These are phyloP conservation scores for Globisporangium mamillatum DNA, from an alignment of 352 stramenopile species.

Conservation along the genomic window DNA sequence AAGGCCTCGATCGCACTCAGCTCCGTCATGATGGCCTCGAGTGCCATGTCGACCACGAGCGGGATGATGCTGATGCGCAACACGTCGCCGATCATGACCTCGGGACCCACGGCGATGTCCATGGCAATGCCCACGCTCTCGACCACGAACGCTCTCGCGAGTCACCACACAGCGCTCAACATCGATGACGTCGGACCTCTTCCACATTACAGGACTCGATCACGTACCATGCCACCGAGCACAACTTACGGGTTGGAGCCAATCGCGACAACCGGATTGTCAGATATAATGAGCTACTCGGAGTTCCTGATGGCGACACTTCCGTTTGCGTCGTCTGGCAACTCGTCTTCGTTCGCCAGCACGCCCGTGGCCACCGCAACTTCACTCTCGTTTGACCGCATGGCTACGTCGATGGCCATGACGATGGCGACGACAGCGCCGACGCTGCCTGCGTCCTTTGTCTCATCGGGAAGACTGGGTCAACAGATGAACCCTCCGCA, in stretches of 20 bases:
- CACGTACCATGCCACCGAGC: not conserved
- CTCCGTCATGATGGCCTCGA: conserved; percentile 17
- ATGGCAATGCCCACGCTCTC: conserved; percentile 1
- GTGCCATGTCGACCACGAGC: not conserved
- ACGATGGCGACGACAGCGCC: not conserved
- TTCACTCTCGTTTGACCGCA: not conserved
- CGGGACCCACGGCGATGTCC: not conserved
- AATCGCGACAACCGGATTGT: not conserved
- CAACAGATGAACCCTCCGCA: not conserved
- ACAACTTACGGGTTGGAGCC: not conserved
- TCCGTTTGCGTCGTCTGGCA: not conserved
- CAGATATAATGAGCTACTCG: conserved; percentile 4
- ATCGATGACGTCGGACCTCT: not conserved
- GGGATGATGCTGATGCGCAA: conserved; percentile 6
- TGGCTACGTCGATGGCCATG: not conserved
- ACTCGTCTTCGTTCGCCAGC: not conserved
- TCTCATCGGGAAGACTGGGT: conserved; percentile 12
- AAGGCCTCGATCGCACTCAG: conserved; percentile 11
- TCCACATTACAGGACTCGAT: conserved; percentile 1
- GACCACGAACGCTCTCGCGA: not conserved
- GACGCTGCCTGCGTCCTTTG: conserved; percentile 10
- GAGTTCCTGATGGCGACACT: conserved; percentile 17
- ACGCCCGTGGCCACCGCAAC: not conserved
- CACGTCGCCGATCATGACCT: conserved; percentile 9
- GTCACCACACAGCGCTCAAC: not conserved